phyloP scores from a whole-genome alignment of 2,329 filamentous ascomycete genomes.

The Paraphoma sp. region DNA sequence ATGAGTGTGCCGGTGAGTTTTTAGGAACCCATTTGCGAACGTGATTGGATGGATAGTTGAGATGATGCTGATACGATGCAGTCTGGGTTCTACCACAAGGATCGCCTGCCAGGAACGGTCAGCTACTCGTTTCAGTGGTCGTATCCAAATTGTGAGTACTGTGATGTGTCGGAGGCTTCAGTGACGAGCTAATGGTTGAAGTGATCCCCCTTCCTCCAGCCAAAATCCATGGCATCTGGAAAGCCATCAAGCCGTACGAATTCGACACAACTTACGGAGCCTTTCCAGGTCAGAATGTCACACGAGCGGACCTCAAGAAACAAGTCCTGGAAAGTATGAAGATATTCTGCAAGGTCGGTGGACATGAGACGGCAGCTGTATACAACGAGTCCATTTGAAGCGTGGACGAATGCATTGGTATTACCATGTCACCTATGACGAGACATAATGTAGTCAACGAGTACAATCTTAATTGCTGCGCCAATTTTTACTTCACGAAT shows the following conservation, averaged over 20 bases:
- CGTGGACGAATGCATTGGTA: not conserved
- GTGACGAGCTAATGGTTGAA: constrained; percentile 59
- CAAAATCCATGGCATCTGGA: constrained; percentile 73
- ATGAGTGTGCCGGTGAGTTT: constrained; percentile 67
- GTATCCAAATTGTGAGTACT: constrained; percentile 33
- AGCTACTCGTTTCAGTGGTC: constrained; percentile 78
- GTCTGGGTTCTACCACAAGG: constrained; percentile 46
- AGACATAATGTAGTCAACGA: not conserved
- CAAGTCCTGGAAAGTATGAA: constrained; percentile 78
- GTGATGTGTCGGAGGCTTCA: not conserved
- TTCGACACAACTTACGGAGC: constrained; percentile 73
- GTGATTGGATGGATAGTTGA: not conserved
- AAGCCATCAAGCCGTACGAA: constrained; percentile 64
- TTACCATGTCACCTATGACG: not conserved
- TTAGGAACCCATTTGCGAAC: not conserved
- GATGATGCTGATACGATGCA: constrained; percentile 10
- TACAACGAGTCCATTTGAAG: constrained; percentile 32
- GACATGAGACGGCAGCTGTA: constrained; percentile 54
- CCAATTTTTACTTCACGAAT: constrained; percentile 8
- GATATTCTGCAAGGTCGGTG: constrained; percentile 67
- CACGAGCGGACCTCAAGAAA: constrained; percentile 62
- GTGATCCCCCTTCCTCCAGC: constrained; percentile 71
- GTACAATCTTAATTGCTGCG: constrained; percentile 11
- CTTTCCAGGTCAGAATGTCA: constrained; percentile 69
- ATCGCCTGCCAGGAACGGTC: constrained; percentile 53